Conservation (phyloP, 2,329 filamentous ascomycete species). For the Chalaropsis thielavioides region DNA sequence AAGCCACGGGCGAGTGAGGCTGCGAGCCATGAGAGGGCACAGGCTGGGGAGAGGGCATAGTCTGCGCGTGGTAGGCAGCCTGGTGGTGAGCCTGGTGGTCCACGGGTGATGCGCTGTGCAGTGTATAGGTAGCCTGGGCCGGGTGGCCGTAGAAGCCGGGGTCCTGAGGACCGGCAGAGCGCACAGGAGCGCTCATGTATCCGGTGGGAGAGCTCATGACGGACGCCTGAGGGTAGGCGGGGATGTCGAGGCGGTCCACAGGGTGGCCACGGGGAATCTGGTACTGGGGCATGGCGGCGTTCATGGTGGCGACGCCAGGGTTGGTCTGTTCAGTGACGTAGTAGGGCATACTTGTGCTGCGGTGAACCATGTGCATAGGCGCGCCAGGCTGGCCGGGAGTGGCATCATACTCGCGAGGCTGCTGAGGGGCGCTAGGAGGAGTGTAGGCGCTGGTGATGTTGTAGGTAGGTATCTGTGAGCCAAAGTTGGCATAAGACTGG, state of each 20-base stretch:
- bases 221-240: conserved; percentile 31
- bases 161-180: conserved; percentile 36
- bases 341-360: conserved; percentile 36
- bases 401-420: conserved; percentile 28
- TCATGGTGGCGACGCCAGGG: conserved; percentile 47
- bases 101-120: conserved; percentile 35
- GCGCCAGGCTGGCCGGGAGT: conserved; percentile 26
- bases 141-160: conserved; percentile 44
- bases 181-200: conserved; percentile 41
- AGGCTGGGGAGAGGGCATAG: conserved; percentile 23
- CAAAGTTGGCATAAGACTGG: conserved; percentile 41
- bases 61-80: conserved; percentile 21
- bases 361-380: conserved; percentile 34
- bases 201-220: conserved; percentile 42
- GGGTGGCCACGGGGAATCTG: conserved; percentile 36
- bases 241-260: conserved; percentile 35
- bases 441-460: conserved; percentile 23
- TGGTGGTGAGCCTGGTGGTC: conserved; percentile 25
- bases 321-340: conserved; percentile 49
- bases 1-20: conserved; percentile 23
- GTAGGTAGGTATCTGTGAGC: conserved; percentile 33
- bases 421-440: conserved; percentile 19
- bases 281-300: conserved; percentile 35
- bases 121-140: conserved; percentile 34
- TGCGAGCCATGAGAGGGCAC: conserved; percentile 26